Percentiles rank a stretch among this genome's conserved stretches.
Evolutionary conservation across 2,329 filamentous ascomycete species (phyloP).

Genomic region (Cordyceps fumosorosea): DNA sequence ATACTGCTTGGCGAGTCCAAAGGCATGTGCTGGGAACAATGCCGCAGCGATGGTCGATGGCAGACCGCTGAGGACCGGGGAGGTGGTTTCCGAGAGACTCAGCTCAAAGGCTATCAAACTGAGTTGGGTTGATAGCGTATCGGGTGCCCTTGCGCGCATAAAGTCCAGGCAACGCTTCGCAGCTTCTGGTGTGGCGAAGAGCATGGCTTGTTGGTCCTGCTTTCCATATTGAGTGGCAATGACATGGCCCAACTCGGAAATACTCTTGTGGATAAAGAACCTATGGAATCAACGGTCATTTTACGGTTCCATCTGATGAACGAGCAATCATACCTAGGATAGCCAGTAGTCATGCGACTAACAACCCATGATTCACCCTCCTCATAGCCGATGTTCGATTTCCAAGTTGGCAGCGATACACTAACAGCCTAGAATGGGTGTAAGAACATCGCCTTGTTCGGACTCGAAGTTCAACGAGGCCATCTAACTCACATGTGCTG

Average conservation of each 20-base stretch:
- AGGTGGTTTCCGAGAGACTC: conserved; percentile 44
- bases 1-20: conserved; percentile 77
- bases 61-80: conserved; percentile 47
- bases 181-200: conserved; percentile 68
- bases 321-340: conserved; percentile 59
- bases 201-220: conserved; percentile 62
- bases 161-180: conserved; percentile 73
- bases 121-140: conserved; percentile 42
- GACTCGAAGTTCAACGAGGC: background rate
- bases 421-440: conserved; percentile 67
- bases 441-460: background rate
- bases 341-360: conserved; percentile 78
- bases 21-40: conserved; percentile 61
- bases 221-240: conserved; percentile 60
- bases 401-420: conserved; percentile 92
- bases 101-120: conserved; percentile 58
- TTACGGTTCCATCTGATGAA: background rate
- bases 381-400: conserved; percentile 85
- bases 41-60: conserved; percentile 61
- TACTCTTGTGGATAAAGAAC: conserved; percentile 86
- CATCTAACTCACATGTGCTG: conserved; percentile 61
- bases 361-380: conserved; percentile 87
- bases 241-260: conserved; percentile 63
- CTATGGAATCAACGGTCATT: conserved; percentile 37
- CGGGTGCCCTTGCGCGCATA: conserved; percentile 52